These are phyloP conservation scores for Zymoseptoria passerinii DNA, from an alignment of 2,329 filamentous ascomycete genomes.

Conservation along the genomic window DNA sequence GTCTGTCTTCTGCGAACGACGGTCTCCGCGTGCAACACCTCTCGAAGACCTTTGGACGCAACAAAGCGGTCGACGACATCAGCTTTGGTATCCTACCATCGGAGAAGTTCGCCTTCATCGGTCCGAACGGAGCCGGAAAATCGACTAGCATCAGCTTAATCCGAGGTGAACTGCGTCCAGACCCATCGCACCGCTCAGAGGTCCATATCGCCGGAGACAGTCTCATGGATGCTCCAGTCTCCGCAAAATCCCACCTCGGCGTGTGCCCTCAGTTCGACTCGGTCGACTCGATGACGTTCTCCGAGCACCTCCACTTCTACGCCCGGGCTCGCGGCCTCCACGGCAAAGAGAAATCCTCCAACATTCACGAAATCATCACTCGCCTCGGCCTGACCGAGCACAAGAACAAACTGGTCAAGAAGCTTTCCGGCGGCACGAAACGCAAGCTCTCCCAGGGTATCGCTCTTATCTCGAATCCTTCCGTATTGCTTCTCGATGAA, in stretches of 20 bases:
- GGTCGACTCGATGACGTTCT: constrained; percentile 76
- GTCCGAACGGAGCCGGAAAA: constrained; percentile 84
- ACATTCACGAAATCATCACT: constrained; percentile 62
- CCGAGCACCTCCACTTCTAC: constrained; percentile 78
- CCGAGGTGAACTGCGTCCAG: constrained; percentile 68
- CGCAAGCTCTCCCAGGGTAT: constrained; percentile 79
- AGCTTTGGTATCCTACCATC: constrained; percentile 70
- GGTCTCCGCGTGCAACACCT: constrained; percentile 68
- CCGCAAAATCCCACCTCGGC: constrained; percentile 67
- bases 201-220: constrained; percentile 69
- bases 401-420: constrained; percentile 61
- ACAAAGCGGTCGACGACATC: constrained; percentile 72
- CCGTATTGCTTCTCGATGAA: constrained; percentile 76
- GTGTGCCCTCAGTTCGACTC: constrained; percentile 66
- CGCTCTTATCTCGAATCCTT: constrained; percentile 80
- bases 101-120: constrained; percentile 77
- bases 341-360: constrained; percentile 55
- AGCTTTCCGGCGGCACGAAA: constrained; percentile 80
- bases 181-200: constrained; percentile 40
- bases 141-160: constrained; percentile 81
- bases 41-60: constrained; percentile 65
- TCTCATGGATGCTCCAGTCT: constrained; percentile 59
- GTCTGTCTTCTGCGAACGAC: constrained; percentile 45
- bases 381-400: constrained; percentile 69
- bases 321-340: constrained; percentile 66